Evolutionary conservation across 164 flowering plant genomes (phyloP).

Genomic region (Annona cherimola): DNA sequence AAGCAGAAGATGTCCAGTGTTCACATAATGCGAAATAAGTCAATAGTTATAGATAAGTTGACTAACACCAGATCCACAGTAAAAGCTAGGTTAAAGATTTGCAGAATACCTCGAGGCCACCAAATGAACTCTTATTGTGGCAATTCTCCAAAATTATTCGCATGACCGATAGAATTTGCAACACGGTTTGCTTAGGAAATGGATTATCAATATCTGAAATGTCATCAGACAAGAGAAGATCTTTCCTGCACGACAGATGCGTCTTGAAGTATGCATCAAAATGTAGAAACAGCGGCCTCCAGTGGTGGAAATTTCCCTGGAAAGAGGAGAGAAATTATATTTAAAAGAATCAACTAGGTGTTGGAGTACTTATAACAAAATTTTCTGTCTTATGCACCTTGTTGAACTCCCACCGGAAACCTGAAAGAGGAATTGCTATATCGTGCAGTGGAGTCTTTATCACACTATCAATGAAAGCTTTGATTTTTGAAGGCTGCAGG

Average conservation of each 20-base stretch:
- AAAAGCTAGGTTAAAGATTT: not conserved
- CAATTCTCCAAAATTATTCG: conserved; percentile 89
- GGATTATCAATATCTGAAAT: conserved; percentile 51
- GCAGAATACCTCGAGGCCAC: conserved; percentile 75
- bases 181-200: conserved; percentile 81
- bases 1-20: not conserved
- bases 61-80: not conserved
- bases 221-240: conserved; percentile 74
- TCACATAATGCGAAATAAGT: too few species aligned
- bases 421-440: conserved; percentile 89
- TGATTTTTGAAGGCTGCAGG: conserved; percentile 85
- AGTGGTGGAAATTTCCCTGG: conserved; percentile 98
- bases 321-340: conserved; percentile 11
- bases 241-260: conserved; percentile 65
- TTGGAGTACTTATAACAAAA: not conserved
- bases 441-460: conserved; percentile 87
- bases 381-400: conserved; percentile 45
- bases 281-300: conserved; percentile 95
- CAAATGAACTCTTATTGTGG: conserved; percentile 82
- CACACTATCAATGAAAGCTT: conserved; percentile 86
- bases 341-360: not conserved
- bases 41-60: too few species aligned
- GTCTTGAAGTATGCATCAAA: conserved; percentile 95
- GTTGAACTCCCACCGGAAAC: conserved; percentile 90
- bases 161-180: conserved; percentile 88